phyloP scores from a whole-genome alignment of 352 stramenopile genomes.

The Phytophthora syringae region DNA sequence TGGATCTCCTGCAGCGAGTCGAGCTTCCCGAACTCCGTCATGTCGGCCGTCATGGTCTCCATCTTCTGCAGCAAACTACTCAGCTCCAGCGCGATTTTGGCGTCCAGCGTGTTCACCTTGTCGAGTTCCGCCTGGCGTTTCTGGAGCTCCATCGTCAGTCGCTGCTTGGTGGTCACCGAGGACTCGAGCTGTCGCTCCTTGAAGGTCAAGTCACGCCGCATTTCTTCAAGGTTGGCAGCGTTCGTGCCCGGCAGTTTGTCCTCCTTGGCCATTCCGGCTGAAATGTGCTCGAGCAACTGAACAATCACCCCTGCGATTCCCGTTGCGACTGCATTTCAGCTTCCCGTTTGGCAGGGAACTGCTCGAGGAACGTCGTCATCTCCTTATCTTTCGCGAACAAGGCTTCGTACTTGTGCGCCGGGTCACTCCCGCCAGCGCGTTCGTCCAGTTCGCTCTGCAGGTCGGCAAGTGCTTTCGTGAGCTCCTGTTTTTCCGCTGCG shows the following conservation, averaged over 20 bases:
- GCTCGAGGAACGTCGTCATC: slow-evolving; percentile 91
- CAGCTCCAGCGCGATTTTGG: slow-evolving; percentile 87
- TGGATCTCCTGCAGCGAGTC: slow-evolving; percentile 86
- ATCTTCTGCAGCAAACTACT: slow-evolving; percentile 87
- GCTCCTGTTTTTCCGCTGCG: slow-evolving; percentile 61
- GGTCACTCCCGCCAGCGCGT: slow-evolving; percentile 68
- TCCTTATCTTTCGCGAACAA: slow-evolving; percentile 91
- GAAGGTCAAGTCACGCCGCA: slow-evolving; percentile 89
- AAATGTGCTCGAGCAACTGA: slow-evolving; percentile 92
- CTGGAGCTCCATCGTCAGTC: slow-evolving; percentile 84
- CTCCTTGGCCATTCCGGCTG: slow-evolving; percentile 64
- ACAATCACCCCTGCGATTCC: slow-evolving; percentile 84
- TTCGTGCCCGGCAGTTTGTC: slow-evolving; percentile 76
- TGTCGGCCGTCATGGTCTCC: slow-evolving; percentile 87
- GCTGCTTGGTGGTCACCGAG: slow-evolving; percentile 87
- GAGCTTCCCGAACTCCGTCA: slow-evolving; percentile 90
- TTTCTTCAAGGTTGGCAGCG: slow-evolving; percentile 79
- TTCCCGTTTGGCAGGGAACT: slow-evolving; percentile 78
- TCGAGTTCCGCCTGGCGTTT: slow-evolving; percentile 90
- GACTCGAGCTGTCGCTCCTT: slow-evolving; percentile 94
- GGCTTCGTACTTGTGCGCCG: slow-evolving; percentile 87
- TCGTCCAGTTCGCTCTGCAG: slow-evolving; percentile 73
- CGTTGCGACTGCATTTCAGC: slow-evolving; percentile 63
- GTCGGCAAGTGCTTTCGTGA: slow-evolving; percentile 61
- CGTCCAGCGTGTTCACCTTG: slow-evolving; percentile 92